Evolutionary conservation across 2,329 filamentous ascomycete species (phyloP).

Genomic region (Ophiocordyceps unilateralis): DNA sequence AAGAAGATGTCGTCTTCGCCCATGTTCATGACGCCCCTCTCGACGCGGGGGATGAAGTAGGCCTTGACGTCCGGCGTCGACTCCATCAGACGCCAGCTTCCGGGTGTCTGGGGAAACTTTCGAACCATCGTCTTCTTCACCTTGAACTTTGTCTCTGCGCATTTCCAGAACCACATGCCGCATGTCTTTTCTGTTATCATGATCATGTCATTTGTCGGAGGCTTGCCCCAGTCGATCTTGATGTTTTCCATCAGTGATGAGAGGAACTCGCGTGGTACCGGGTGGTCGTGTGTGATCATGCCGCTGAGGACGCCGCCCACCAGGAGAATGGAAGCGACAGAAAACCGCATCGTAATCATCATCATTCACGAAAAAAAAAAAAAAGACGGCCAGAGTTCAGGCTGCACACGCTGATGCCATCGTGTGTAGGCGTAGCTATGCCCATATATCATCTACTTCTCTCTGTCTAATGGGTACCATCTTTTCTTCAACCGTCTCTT

Average conservation of each 20-base stretch:
- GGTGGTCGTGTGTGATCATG: background rate
- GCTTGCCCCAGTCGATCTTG: background rate
- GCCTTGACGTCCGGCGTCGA: background rate
- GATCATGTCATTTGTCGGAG: background rate
- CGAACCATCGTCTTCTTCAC: background rate
- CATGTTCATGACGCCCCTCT: background rate
- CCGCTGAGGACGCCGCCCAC: background rate
- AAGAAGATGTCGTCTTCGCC: slow-evolving; percentile 1
- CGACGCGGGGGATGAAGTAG: background rate
- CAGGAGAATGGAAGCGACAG: background rate
- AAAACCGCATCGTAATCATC: background rate
- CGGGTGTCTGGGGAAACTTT: background rate
- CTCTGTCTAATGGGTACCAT: too few species aligned
- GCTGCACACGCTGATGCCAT: too few species aligned
- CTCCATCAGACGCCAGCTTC: background rate
- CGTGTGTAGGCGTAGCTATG: too few species aligned
- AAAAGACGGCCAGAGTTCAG: too few species aligned
- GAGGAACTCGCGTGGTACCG: background rate
- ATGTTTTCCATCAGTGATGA: background rate
- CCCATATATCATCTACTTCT: too few species aligned
- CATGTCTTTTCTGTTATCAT: background rate
- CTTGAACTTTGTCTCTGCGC: background rate
- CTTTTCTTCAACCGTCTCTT: too few species aligned
- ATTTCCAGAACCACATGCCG: background rate
- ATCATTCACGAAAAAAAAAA: too few species aligned